Evolutionary conservation across 2,329 filamentous ascomycete genomes (phyloP).

Genomic region (Dothistroma septosporum): DNA sequence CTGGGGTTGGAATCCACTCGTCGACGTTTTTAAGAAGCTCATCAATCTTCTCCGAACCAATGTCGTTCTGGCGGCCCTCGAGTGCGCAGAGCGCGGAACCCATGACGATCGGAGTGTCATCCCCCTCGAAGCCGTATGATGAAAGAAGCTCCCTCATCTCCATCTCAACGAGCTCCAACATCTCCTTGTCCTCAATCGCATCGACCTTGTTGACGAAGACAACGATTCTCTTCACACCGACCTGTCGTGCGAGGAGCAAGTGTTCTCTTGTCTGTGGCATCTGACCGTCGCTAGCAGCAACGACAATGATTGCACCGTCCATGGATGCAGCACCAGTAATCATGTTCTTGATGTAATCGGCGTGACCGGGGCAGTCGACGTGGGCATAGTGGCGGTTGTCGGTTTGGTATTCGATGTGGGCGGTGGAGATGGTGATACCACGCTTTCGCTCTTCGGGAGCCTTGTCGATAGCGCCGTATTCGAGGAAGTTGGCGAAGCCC

Average conservation of each 20-base stretch:
- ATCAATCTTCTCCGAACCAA: conserved; percentile 83
- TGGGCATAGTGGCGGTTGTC: conserved; percentile 95
- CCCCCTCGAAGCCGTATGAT: conserved; percentile 94
- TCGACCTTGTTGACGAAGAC: conserved; percentile 99
- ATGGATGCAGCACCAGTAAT: conserved; percentile 99
- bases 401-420: conserved; percentile 97
- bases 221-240: conserved; percentile 95
- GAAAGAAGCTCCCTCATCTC: conserved; percentile 97
- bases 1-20: conserved; percentile 90
- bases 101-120: conserved; percentile 95
- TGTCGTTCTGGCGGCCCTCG: conserved; percentile 79
- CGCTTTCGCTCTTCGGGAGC: conserved; percentile 98
- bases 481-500: conserved; percentile 88
- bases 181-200: conserved; percentile 93
- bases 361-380: conserved; percentile 99
- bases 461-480: conserved; percentile 98
- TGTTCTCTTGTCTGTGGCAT: conserved; percentile 99
- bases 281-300: conserved; percentile 96
- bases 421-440: conserved; percentile 98
- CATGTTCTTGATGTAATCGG: conserved; percentile 99
- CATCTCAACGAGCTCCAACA: conserved; percentile 99
- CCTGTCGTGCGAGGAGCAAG: conserved; percentile 93
- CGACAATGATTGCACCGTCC: conserved; percentile 98
- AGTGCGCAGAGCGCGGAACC: conserved; percentile 94
- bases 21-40: conserved; percentile 88